Evolutionary conservation across 2,329 filamentous ascomycete genomes (phyloP).

Genomic region (Dichotomopilus funicola): DNA sequence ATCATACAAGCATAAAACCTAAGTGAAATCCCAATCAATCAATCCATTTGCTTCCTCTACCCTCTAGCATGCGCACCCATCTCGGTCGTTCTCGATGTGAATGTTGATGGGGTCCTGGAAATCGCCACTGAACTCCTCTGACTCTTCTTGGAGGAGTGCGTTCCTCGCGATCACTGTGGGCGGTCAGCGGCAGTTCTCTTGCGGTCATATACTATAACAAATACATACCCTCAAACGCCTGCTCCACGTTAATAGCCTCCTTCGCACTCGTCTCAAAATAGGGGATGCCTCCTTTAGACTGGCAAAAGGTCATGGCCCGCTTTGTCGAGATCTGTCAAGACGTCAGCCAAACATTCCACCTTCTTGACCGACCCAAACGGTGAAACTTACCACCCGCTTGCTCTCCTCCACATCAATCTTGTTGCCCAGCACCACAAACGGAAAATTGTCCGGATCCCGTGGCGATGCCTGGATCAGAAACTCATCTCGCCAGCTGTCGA

Average conservation of each 20-base stretch:
- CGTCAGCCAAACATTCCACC: not conserved
- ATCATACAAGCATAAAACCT: conserved; percentile 21
- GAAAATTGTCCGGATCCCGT: conserved; percentile 93
- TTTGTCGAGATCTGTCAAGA: conserved; percentile 74
- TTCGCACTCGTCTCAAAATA: conserved; percentile 99
- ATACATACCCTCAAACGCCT: conserved; percentile 56
- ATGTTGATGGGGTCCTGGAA: conserved; percentile 99
- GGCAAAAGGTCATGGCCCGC: conserved; percentile 93
- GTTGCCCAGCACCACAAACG: conserved; percentile 96
- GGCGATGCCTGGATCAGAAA: conserved; percentile 97
- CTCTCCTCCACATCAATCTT: conserved; percentile 99
- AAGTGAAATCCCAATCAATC: conserved; percentile 11
- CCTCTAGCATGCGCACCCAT: conserved; percentile 78
- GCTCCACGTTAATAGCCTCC: conserved; percentile 96
- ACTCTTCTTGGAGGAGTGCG: conserved; percentile 92
- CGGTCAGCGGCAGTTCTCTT: conserved; percentile 9
- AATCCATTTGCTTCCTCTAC: conserved; percentile 26
- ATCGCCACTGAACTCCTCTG: conserved; percentile 93
- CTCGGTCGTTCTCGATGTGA: conserved; percentile 86
- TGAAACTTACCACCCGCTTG: conserved; percentile 74
- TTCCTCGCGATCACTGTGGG: conserved; percentile 84
- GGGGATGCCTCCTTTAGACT: conserved; percentile 93
- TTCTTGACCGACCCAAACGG: not conserved
- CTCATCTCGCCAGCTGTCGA: conserved; percentile 97
- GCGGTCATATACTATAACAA: not conserved